These are phyloP conservation scores for Cyamopsis tetragonoloba DNA, from an alignment of 306 rosid genomes.

Conservation along the genomic window DNA sequence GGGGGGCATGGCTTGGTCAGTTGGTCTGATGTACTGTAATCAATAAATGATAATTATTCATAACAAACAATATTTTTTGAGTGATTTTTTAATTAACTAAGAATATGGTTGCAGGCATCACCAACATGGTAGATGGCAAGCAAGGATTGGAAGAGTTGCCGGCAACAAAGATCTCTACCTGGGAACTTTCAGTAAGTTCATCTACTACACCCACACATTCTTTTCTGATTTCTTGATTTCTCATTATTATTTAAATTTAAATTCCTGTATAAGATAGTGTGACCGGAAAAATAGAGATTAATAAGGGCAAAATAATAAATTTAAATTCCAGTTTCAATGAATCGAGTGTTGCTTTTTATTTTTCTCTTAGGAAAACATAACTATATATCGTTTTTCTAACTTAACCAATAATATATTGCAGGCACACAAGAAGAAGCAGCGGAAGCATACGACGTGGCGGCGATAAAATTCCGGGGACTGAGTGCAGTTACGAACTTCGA, in stretches of 20 bases:
- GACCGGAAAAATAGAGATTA: no score
- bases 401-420: background rate
- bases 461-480: conserved; percentile 82
- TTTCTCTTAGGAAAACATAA: no score
- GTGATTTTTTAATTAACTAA: background rate
- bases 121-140: conserved; percentile 98
- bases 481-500: conserved; percentile 96
- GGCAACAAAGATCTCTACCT: conserved; percentile 91
- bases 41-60: no score
- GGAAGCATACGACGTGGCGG: conserved; percentile 93
- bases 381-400: no score
- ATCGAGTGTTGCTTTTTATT: no score
- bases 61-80: background rate
- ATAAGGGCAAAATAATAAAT: no score
- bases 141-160: conserved; percentile 92
- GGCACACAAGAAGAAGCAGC: conserved; percentile 99
- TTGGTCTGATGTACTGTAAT: no score
- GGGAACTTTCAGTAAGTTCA: conserved; percentile 79
- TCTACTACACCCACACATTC: no score
- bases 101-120: conserved; percentile 57
- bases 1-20: background rate
- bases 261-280: no score
- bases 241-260: no score
- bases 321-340: no score
- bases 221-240: no score